A percentile compares a stretch with the other conserved stretches of the same genome.
Conservation (phyloP, 306 rosid species). For the Fagus sylvatica region DNA sequence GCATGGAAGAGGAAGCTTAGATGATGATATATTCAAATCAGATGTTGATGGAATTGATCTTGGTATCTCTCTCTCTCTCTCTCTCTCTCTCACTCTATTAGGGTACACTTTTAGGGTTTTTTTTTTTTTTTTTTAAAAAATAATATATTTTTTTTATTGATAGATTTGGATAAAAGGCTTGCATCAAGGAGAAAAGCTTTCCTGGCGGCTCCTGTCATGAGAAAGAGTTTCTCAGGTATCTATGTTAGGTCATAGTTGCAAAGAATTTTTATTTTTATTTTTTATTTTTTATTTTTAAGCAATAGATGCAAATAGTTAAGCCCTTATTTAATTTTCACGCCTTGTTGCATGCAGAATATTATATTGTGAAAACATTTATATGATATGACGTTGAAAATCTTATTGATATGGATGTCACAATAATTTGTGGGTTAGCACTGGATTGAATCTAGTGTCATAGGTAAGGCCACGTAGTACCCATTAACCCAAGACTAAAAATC, state of each 20-base stretch:
- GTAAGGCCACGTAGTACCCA: conserved; percentile 32
- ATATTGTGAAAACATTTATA: background rate
- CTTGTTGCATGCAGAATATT: background rate
- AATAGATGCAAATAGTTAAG: background rate
- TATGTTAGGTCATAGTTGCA: background rate
- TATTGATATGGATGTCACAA: conserved; percentile 3
- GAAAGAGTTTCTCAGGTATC: conserved; percentile 63
- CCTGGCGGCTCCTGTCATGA: conserved; percentile 42
- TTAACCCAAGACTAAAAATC: conserved; percentile 25
- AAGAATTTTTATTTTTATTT: no score
- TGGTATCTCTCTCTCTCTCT: conserved; percentile 30
- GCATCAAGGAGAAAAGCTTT: conserved; percentile 57
- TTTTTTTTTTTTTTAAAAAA: background rate
- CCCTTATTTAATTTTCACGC: conserved; percentile 4
- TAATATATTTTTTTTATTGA: background rate
- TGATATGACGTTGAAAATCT: background rate
- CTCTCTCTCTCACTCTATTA: background rate
- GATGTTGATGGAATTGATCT: conserved; percentile 41
- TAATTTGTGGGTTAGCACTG: conserved; percentile 23
- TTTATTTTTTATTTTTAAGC: no score
- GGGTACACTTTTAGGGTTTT: background rate
- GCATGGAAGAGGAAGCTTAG: conserved; percentile 48
- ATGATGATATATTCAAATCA: conserved; percentile 47
- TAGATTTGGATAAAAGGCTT: conserved; percentile 56
- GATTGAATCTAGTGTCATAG: conserved; percentile 25